Evolutionary conservation across 2,329 filamentous ascomycete genomes (phyloP), one percentile per base, ranked within the genome.

Genomic region (Claviceps arundinis): DNA sequence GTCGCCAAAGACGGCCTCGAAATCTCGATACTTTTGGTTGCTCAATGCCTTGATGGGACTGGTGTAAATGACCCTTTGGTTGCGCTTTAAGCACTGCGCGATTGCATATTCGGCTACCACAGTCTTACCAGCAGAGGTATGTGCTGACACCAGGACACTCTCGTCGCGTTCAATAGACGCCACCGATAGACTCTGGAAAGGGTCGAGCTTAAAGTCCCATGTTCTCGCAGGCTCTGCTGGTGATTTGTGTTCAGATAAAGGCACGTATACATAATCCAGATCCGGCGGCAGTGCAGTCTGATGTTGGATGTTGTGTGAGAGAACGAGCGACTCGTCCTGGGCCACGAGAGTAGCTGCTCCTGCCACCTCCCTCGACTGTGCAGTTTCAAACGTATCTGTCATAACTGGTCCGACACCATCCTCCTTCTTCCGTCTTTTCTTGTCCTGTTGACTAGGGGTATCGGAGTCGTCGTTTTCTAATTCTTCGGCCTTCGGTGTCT

Each of bases 91-190:
- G 68, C 93, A 95, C 63, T 98, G 93, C 16, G 94, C 93, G 65
- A 98, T 94, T 19, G 93, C 94, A 65, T 98, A 98, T 68, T 98
- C 93, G 56, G 93, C 93, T 45, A 97, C 90, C 7, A 98, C 94
- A 0, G 93, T 98, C 72, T 98, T 98, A 70, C 93, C 93, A 40
- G 93, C 93, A 76, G 87, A 93, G 7, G 93, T 98, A 70, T 98
- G 93, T 50, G 93, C 93, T 16, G 94, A 97, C 2, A 98, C 93
- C 48, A 98, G 72, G 0, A 98, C 89, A 73, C 90, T 97, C 74
- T 98, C 93, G 52, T 91, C 90, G 57, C 93, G 80, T 71, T 98
- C 87, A 57, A 98, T 98, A 1, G 91, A 96, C 7, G 89, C 84
- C 55, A 98, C 89, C 0, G 93, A 89, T 49, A 97, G 79, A 63